Conservation (phyloP, 768 basidiomycete genomes). For the Psilocybe tampanensis region DNA sequence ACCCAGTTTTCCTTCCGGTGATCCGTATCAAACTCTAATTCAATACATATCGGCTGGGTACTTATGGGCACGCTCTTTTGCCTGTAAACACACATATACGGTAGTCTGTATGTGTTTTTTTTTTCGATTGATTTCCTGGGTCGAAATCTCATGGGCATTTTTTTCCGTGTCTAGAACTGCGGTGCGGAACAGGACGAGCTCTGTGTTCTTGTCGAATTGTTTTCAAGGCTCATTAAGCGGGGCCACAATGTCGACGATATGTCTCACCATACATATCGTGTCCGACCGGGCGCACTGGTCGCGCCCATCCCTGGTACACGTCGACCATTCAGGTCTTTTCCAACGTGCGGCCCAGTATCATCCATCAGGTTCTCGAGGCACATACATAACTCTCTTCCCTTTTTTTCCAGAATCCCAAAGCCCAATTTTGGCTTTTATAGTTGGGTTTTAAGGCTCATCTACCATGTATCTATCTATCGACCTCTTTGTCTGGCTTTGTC, state of each 20-base stretch:
- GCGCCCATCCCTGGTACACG: too few species aligned
- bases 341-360: background rate
- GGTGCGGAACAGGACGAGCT: background rate
- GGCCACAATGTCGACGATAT: background rate
- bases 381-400: background rate
- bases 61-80: too few species aligned
- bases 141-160: background rate
- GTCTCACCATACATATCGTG: background rate
- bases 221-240: background rate
- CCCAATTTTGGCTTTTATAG: background rate
- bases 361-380: background rate
- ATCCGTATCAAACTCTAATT: slow-evolving; percentile 25
- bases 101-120: too few species aligned
- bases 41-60: too few species aligned
- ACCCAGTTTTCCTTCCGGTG: slow-evolving; percentile 14
- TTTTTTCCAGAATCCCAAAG: background rate
- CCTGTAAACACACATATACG: too few species aligned
- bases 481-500: slow-evolving; percentile 8
- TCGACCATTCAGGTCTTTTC: too few species aligned
- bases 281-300: background rate
- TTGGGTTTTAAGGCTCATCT: slow-evolving; percentile 2
- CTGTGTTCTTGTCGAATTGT: background rate
- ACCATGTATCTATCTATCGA: background rate
- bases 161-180: background rate
- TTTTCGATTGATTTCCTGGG: background rate